Conservation (phyloP, 768 basidiomycete species). For the Filobasidium wieringae region DNA sequence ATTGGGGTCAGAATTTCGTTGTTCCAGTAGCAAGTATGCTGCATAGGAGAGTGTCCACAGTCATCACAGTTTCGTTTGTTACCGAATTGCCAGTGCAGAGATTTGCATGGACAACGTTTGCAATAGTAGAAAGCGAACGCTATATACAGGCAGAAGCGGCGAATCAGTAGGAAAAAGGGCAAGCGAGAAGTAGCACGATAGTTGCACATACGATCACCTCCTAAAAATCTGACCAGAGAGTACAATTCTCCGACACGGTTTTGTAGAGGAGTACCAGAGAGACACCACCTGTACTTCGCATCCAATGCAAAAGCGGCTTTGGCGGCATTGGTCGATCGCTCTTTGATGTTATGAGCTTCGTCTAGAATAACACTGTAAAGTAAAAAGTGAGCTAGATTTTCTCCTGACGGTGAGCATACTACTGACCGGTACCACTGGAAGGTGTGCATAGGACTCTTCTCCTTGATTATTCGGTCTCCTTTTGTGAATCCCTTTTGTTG, state of each 20-base stretch:
- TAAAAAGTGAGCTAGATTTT: slow-evolving; percentile 6
- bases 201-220: slow-evolving; percentile 64
- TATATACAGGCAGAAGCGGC: not conserved
- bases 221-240: slow-evolving; percentile 74
- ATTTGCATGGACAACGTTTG: slow-evolving; percentile 87
- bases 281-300: slow-evolving; percentile 77
- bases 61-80: slow-evolving; percentile 71
- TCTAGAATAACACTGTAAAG: slow-evolving; percentile 49
- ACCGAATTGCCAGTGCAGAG: slow-evolving; percentile 83
- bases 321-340: slow-evolving; percentile 83
- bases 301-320: slow-evolving; percentile 89
- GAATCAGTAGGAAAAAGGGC: not conserved
- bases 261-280: slow-evolving; percentile 91
- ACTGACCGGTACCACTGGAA: slow-evolving; percentile 64
- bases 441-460: slow-evolving; percentile 71
- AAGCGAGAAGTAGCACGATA: not conserved
- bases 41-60: slow-evolving; percentile 41
- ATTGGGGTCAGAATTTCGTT: slow-evolving; percentile 93
- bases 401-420: too few species aligned
- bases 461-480: slow-evolving; percentile 69
- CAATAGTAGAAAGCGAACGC: slow-evolving; percentile 36
- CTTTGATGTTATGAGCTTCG: slow-evolving; percentile 97
- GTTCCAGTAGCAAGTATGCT: slow-evolving; percentile 81
- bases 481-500: slow-evolving; percentile 86
- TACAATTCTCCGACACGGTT: slow-evolving; percentile 98